Percentiles rank a stretch among this genome's conserved stretches.
Conservation (phyloP, 2,329 filamentous ascomycete species). For the Pseudocercospora cruenta region DNA sequence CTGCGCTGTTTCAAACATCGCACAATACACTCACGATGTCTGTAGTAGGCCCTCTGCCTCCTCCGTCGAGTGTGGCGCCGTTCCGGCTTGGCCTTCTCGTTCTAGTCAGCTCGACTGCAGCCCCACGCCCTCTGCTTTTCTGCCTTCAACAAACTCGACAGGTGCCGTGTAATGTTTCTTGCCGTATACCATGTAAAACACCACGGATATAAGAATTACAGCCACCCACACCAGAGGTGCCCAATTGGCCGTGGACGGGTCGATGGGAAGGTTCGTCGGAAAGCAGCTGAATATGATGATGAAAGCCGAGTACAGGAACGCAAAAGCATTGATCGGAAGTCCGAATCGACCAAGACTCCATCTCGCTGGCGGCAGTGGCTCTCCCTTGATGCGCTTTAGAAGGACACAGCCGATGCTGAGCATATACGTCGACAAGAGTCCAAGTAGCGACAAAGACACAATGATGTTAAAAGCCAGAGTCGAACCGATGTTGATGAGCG, state of each 20-base stretch:
- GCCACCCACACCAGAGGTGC: constrained; percentile 36
- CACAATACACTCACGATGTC: not conserved
- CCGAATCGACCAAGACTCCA: constrained; percentile 35
- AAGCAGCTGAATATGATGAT: constrained; percentile 39
- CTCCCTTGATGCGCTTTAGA: constrained; percentile 28
- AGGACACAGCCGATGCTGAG: constrained; percentile 42
- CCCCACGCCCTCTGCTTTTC: constrained; percentile 29
- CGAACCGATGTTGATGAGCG: constrained; percentile 43
- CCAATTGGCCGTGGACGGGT: constrained; percentile 36
- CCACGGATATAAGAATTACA: constrained; percentile 32
- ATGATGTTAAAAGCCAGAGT: constrained; percentile 43
- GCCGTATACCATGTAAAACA: constrained; percentile 35
- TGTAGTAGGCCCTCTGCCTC: not conserved
- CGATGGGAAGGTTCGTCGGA: constrained; percentile 34
- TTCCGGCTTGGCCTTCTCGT: not conserved
- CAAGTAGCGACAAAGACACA: constrained; percentile 40
- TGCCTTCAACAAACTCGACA: constrained; percentile 36
- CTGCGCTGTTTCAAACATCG: too few species aligned
- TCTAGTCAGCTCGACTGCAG: constrained; percentile 31
- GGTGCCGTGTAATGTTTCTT: constrained; percentile 35
- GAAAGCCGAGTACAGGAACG: constrained; percentile 35
- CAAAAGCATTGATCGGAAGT: constrained; percentile 34
- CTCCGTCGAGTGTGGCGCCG: not conserved
- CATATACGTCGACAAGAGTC: constrained; percentile 43
- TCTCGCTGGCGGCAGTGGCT: constrained; percentile 32